phyloP scores from a whole-genome alignment of 345 rosid genomes.

The Litchi chinensis region DNA sequence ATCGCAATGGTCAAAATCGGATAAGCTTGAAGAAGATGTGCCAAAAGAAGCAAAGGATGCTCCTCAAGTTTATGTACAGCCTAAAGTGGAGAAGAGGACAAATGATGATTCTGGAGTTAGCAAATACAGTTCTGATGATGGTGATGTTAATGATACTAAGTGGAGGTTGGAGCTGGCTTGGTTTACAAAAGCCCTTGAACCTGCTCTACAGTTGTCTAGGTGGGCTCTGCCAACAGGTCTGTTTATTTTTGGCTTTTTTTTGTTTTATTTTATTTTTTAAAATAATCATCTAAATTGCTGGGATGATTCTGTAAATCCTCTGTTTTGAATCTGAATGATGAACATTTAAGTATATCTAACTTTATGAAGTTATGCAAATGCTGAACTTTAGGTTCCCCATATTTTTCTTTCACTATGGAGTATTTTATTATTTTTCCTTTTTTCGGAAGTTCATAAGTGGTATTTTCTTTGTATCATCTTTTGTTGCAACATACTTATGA shows the following conservation, averaged over 20 bases:
- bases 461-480: neutral
- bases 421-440: neutral
- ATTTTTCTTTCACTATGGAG: neutral
- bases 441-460: neutral
- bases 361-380: neutral
- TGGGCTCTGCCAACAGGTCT: constrained; percentile 80
- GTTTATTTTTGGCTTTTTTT: constrained; percentile 20
- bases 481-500: constrained; percentile 7
- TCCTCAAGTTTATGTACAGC: constrained; percentile 31
- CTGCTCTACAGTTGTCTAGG: constrained; percentile 74
- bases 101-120: constrained; percentile 27
- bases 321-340: constrained; percentile 6
- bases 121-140: constrained; percentile 51
- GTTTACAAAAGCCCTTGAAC: constrained; percentile 79
- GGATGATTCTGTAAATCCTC: neutral
- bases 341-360: constrained; percentile 2
- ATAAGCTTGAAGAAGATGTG: constrained; percentile 28
- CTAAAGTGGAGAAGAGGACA: constrained; percentile 30
- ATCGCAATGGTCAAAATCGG: constrained; percentile 47
- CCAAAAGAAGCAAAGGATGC: constrained; percentile 30
- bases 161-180: constrained; percentile 80
- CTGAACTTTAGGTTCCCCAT: neutral
- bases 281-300: constrained; percentile 1
- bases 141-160: constrained; percentile 48
- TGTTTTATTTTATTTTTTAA: no score